Conservation (phyloP, 2,329 filamentous ascomycete species). For the Claviceps fusiformis region DNA sequence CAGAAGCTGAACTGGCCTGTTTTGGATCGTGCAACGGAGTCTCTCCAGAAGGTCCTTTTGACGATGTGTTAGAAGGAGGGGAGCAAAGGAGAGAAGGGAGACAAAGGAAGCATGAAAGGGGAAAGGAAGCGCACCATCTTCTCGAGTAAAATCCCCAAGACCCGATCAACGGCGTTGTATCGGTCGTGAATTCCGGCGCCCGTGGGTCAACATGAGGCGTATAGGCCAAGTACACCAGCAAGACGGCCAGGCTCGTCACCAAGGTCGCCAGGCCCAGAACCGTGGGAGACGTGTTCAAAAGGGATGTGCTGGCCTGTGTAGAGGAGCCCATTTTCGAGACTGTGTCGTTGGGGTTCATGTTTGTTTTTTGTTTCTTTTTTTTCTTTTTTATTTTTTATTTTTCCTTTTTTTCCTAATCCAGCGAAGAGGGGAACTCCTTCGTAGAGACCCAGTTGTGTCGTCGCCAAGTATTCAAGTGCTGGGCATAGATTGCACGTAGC, state of each 20-base stretch:
- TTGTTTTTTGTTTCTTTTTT: no score
- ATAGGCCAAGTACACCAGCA: background rate
- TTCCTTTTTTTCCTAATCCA: no score
- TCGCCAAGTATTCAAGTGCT: no score
- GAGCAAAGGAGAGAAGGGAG: background rate
- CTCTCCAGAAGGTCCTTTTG: background rate
- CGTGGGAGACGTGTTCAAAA: background rate
- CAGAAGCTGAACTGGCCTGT: conserved; percentile 8
- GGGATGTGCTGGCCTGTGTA: background rate
- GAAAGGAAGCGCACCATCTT: background rate
- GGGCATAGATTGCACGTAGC: no score
- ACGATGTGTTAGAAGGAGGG: background rate
- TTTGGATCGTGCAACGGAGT: background rate
- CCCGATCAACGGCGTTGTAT: background rate
- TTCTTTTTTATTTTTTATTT: no score
- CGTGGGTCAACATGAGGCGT: background rate
- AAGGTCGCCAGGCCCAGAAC: background rate
- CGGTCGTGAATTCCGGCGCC: background rate
- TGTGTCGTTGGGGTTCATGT: background rate
- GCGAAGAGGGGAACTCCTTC: no score
- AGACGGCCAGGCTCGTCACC: background rate
- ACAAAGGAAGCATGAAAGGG: background rate
- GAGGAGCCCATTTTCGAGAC: background rate
- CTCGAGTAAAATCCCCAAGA: background rate
- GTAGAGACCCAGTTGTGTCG: no score